Conservation (phyloP, 805 yeast genomes). For the Vanderwaltozyma yarrowii region DNA sequence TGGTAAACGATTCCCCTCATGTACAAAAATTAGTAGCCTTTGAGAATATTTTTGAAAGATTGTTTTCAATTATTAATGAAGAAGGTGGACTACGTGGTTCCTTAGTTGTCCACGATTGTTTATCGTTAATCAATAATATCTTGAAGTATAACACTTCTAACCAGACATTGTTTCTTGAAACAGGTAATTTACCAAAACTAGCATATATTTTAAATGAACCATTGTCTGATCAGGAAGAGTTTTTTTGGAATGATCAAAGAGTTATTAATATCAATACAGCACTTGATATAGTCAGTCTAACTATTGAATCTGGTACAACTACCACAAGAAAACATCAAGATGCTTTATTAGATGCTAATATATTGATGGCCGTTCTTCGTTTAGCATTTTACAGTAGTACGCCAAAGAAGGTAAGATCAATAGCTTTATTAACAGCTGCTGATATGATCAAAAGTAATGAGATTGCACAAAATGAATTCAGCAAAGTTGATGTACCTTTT, state of each 20-base stretch:
- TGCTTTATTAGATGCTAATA: constrained; percentile 47
- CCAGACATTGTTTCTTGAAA: constrained; percentile 79
- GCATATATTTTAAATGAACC: constrained; percentile 57
- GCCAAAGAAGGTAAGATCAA: constrained; percentile 55
- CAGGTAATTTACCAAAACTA: constrained; percentile 63
- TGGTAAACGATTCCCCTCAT: constrained; percentile 72
- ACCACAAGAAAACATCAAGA: constrained; percentile 52
- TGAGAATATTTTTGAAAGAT: constrained; percentile 78
- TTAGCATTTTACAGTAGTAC: constrained; percentile 59
- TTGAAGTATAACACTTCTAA: constrained; percentile 78
- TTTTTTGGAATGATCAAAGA: constrained; percentile 73
- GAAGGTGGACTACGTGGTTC: constrained; percentile 90
- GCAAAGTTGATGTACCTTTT: constrained; percentile 85
- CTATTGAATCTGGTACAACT: constrained; percentile 66
- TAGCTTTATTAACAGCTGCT: constrained; percentile 65
- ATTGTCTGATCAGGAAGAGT: constrained; percentile 33
- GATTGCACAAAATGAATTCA: constrained; percentile 57
- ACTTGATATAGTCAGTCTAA: constrained; percentile 61
- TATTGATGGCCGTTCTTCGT: constrained; percentile 55
- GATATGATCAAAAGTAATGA: constrained; percentile 62
- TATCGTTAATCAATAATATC: constrained; percentile 62
- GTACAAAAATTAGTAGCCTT: constrained; percentile 91
- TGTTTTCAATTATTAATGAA: constrained; percentile 68
- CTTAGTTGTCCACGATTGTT: constrained; percentile 81
- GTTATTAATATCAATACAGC: constrained; percentile 54